Base-by-base conservation (phyloP, 768 basidiomycete genomes). In the Suillus lakei region DNA sequence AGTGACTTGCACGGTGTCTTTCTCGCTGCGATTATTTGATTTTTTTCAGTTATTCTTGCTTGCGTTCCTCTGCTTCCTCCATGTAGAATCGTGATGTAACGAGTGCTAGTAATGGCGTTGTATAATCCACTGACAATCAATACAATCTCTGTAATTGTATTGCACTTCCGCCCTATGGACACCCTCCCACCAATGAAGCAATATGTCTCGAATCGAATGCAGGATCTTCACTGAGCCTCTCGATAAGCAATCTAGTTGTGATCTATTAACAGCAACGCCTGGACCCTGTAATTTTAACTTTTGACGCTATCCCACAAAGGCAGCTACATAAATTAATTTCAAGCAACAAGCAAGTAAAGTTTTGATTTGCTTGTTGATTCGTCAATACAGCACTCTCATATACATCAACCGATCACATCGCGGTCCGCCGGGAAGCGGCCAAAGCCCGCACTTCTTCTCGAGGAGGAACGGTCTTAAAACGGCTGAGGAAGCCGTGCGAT, bases 291-390 rank as follows among this genome's bases (percentile, higher is more conserved):
- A 64, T 66, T 39, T 64, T 63, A 39, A 59, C 32, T 55, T 68
- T 73, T 66, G 61, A 64, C 61, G 46, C 54, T 61, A 23, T 67
- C 30, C n/a, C 55, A n/a, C 41, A 59, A 41, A 30, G 63, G 60
- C 23, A 13, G 43, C 8, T 21, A 21, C 26, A 61, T 34, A n/a
- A n/a, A n/a, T 30, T 21, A 10, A 32, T n/a, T 54, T 60, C 6
- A 30, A 51, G 9, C 18, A 54, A 54, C n/a, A n/a, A n/a, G n/a
- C 18, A 1, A 21, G 16, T 61, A n/a, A 8, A 61, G 36, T 18
- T 18, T 34, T 61, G 60, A 28, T 50, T 53, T 56, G 23, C 36
- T 38, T 38, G 5, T 5, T 38, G 12, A 41, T 6, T 21, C 18
- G 41, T 41, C 12, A 41, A 26, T n/a, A 41, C 10, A 2, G 26